A percentile compares a stretch with the other conserved stretches of the same genome.
These are phyloP conservation scores for Penicillium sp. DNA, from an alignment of 2,329 filamentous ascomycete genomes.

Conservation along the genomic window DNA sequence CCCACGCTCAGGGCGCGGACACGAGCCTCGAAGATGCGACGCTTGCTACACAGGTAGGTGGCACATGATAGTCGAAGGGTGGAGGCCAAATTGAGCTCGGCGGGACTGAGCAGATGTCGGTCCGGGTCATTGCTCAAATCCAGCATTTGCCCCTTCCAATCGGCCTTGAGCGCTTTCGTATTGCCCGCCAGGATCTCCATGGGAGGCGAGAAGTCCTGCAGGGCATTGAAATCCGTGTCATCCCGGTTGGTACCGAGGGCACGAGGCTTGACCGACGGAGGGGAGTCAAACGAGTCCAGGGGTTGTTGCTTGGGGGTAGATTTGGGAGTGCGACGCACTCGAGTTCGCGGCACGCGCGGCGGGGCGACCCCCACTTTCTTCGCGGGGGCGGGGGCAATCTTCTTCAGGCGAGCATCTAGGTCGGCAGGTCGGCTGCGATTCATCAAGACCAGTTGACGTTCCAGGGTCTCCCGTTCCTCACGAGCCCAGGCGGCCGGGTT, in stretches of 20 bases:
- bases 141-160: conserved; percentile 82
- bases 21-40: conserved; percentile 81
- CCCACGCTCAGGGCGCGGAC: conserved; percentile 67
- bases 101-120: conserved; percentile 71
- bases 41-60: conserved; percentile 90
- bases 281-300: conserved; percentile 43
- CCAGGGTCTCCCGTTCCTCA: conserved; percentile 46
- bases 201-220: conserved; percentile 75
- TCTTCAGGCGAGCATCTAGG: conserved; percentile 41
- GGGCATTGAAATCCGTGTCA: conserved; percentile 76
- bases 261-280: conserved; percentile 46
- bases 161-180: conserved; percentile 75
- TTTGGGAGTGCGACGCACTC: conserved; percentile 46
- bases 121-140: conserved; percentile 76
- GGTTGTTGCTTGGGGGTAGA: conserved; percentile 46
- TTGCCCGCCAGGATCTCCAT: conserved; percentile 67
- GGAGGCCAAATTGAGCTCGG: conserved; percentile 76
- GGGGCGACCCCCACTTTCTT: conserved; percentile 33
- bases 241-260: conserved; percentile 68
- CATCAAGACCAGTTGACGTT: conserved; percentile 47
- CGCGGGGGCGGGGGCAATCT: conserved; percentile 44
- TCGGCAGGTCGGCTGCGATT: conserved; percentile 41
- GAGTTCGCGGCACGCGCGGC: conserved; percentile 35
- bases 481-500: conserved; percentile 49
- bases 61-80: conserved; percentile 82